These are phyloP conservation scores for Chrysanthemum seticuspe DNA, from an alignment of 129 eudicot genomes.

Conservation along the genomic window DNA sequence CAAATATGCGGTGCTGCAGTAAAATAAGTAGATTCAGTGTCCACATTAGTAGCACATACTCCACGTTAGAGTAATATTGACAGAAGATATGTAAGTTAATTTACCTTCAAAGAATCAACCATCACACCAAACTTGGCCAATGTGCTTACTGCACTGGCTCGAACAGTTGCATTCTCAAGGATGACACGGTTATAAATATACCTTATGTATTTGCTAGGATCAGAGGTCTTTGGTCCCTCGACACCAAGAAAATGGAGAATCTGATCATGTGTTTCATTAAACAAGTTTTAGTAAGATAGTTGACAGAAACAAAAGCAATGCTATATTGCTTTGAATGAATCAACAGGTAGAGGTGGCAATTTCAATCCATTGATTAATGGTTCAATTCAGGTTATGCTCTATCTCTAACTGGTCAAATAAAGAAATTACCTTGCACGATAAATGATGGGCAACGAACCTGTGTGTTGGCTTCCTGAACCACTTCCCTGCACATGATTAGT, in stretches of 20 bases:
- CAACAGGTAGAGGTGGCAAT: no score
- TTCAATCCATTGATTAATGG: no score
- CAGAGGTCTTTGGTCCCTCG: conserved; percentile 99
- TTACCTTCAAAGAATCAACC: conserved; percentile 91
- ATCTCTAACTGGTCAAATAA: no score
- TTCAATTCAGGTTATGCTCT: not conserved
- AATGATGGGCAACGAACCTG: no score
- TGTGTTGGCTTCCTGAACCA: no score
- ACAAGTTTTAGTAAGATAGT: conserved; percentile 19
- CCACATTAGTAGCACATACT: conserved; percentile 13
- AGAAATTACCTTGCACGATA: no score
- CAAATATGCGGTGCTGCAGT: conserved; percentile 88
- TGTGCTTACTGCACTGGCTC: no score
- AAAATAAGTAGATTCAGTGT: conserved; percentile 16
- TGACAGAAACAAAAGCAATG: not conserved
- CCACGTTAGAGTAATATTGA: not conserved
- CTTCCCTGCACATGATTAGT: no score
- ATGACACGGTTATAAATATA: no score
- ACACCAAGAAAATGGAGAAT: no score
- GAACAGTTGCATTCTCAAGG: no score
- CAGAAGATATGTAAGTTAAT: conserved; percentile 6
- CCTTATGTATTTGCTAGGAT: no score
- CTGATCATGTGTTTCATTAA: conserved; percentile 6
- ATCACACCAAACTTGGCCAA: conserved; percentile 91
- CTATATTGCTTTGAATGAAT: not conserved